Evolutionary conservation across 1,284 basidiomycete genomes (phyloP).

Genomic region (Bondarzewia mesenterica): DNA sequence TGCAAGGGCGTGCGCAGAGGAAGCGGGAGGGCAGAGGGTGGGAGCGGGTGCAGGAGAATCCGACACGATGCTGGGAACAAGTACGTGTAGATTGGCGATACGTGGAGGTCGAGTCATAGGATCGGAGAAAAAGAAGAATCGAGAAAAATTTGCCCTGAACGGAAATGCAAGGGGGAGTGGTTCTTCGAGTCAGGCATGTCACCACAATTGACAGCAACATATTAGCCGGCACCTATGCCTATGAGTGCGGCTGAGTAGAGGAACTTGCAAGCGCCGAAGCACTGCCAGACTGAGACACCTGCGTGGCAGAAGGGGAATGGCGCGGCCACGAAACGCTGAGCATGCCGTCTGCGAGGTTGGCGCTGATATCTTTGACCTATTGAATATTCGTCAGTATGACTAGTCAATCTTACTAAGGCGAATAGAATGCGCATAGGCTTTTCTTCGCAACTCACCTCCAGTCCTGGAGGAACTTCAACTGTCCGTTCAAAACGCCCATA

Average conservation of each 20-base stretch:
- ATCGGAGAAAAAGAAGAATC: no score
- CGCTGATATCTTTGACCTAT: constrained; percentile 14
- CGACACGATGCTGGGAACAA: no score
- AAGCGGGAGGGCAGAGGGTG: no score
- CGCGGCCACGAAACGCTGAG: constrained; percentile 44
- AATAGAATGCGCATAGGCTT: constrained; percentile 6
- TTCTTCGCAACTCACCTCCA: constrained; percentile 40
- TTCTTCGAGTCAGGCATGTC: neutral
- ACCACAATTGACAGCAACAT: neutral
- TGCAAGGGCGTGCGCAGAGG: no score
- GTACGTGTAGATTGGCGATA: no score
- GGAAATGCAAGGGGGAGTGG: neutral
- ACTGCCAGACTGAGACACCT: neutral
- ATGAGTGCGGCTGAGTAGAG: neutral
- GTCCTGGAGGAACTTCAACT: constrained; percentile 35
- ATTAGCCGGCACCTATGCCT: neutral
- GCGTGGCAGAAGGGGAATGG: neutral
- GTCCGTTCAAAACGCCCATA: constrained; percentile 43
- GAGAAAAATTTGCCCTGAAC: neutral
- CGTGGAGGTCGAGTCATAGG: no score
- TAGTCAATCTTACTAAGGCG: neutral
- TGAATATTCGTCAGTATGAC: constrained; percentile 2
- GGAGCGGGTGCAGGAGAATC: no score
- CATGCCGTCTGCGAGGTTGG: constrained; percentile 36
- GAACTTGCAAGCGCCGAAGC: neutral